Evolutionary conservation across 1,284 basidiomycete species (phyloP).

Genomic region (Amylostereum areolatum): DNA sequence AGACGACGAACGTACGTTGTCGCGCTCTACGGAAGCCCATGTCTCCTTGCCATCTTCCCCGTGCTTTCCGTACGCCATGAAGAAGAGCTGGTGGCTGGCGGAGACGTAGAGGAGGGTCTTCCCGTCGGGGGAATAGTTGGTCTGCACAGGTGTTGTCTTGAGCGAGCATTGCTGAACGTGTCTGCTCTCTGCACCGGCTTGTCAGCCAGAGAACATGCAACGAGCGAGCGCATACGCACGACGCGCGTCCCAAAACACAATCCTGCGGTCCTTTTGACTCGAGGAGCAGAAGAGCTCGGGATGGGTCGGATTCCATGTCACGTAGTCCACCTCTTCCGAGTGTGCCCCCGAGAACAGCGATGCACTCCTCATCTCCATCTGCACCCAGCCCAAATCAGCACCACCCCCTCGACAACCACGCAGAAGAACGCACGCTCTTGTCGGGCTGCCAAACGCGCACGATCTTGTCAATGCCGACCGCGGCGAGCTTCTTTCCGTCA

Average conservation of each 20-base stretch:
- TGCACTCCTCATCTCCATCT: constrained; percentile 68
- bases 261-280: constrained; percentile 62
- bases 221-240: constrained; percentile 39
- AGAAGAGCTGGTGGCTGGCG: constrained; percentile 48
- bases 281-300: constrained; percentile 76
- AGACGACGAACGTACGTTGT: constrained; percentile 26
- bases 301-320: constrained; percentile 78
- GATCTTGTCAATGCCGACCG: constrained; percentile 72
- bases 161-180: constrained; percentile 51
- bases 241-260: constrained; percentile 80
- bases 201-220: constrained; percentile 1
- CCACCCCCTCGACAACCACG: not conserved
- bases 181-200: constrained; percentile 51
- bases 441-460: constrained; percentile 72
- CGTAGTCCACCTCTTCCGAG: constrained; percentile 66
- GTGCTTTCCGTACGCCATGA: constrained; percentile 48
- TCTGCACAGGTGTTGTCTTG: constrained; percentile 53
- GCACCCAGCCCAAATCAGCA: not conserved
- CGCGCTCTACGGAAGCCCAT: constrained; percentile 51
- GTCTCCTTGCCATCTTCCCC: constrained; percentile 51
- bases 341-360: constrained; percentile 61
- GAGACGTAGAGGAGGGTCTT: constrained; percentile 58
- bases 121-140: constrained; percentile 68
- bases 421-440: constrained; percentile 50
- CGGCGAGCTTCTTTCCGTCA: constrained; percentile 71